These are phyloP conservation scores for Trichosporon ovoides DNA, from an alignment of 1,284 basidiomycete species.

Conservation along the genomic window DNA sequence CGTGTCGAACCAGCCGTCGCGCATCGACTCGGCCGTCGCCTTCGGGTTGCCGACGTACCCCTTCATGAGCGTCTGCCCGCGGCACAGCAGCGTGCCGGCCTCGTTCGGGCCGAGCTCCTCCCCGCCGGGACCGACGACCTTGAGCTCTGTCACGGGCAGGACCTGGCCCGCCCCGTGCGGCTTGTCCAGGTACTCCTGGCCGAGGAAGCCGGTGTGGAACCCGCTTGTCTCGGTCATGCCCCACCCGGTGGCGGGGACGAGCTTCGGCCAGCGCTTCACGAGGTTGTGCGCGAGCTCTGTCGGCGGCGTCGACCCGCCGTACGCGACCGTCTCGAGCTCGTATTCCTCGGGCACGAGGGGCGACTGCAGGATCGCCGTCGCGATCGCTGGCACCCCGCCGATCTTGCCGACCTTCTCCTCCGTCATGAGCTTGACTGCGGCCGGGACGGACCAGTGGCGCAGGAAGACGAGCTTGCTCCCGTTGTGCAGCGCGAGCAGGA, in stretches of 20 bases:
- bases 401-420: constrained; percentile 31
- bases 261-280: constrained; percentile 29
- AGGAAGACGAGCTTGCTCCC: constrained; percentile 36
- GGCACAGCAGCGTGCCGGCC: constrained; percentile 30
- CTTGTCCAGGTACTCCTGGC: constrained; percentile 30
- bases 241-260: constrained; percentile 26
- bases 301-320: constrained; percentile 38
- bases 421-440: constrained; percentile 32
- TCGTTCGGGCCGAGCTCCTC: constrained; percentile 22
- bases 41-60: constrained; percentile 35
- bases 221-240: constrained; percentile 45
- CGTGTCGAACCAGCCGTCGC: constrained; percentile 41
- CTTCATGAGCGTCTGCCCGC: constrained; percentile 45
- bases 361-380: constrained; percentile 30
- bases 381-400: constrained; percentile 40
- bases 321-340: constrained; percentile 35
- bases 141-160: constrained; percentile 34
- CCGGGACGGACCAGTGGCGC: constrained; percentile 29
- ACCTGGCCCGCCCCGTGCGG: constrained; percentile 24
- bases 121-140: constrained; percentile 34
- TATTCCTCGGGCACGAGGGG: constrained; percentile 23
- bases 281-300: constrained; percentile 31
- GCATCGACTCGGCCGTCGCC: constrained; percentile 32
- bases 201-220: constrained; percentile 35
- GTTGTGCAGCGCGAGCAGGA: constrained; percentile 34